Evolutionary conservation across 208 protist genomes (phyloP).

Genomic region (Angomonas desouzai): DNA sequence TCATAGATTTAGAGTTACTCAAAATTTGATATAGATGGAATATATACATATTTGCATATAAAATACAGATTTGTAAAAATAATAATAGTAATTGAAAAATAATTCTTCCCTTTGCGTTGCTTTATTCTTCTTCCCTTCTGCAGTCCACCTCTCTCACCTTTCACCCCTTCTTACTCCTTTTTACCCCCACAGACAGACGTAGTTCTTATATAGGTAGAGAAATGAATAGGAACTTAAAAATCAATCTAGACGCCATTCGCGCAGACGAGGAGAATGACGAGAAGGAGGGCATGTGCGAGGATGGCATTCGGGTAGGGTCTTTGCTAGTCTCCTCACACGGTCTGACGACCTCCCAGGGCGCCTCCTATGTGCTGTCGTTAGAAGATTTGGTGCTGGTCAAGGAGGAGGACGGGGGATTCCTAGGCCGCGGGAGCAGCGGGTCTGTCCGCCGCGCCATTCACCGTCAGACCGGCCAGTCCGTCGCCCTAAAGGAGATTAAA

Average conservation of each 20-base stretch:
- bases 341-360: conserved; percentile 40
- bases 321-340: conserved; percentile 76
- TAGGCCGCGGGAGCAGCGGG: conserved; percentile 84
- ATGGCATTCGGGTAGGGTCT: conserved; percentile 65
- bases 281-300: conserved; percentile 42
- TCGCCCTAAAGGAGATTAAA: conserved; percentile 90
- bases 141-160: conserved; percentile 10
- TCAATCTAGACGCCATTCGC: conserved; percentile 71
- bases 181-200: neutral
- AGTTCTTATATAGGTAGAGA: neutral
- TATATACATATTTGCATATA: too few relatives aligned
- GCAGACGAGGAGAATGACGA: conserved; percentile 32
- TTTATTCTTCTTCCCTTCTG: neutral
- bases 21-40: neutral
- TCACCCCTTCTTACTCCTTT: conserved; percentile 12
- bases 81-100: conserved; percentile 1
- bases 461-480: conserved; percentile 38
- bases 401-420: conserved; percentile 44
- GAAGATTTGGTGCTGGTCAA: conserved; percentile 61
- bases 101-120: neutral
- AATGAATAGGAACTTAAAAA: conserved; percentile 43
- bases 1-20: conserved; percentile 11
- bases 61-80: too few relatives aligned
- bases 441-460: conserved; percentile 62
- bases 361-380: conserved; percentile 70